Percentiles rank a stretch among this genome's conserved stretches.
phyloP scores from a whole-genome alignment of 371 early-diverging fungal genomes.

The Dichotomocladium elegans region DNA sequence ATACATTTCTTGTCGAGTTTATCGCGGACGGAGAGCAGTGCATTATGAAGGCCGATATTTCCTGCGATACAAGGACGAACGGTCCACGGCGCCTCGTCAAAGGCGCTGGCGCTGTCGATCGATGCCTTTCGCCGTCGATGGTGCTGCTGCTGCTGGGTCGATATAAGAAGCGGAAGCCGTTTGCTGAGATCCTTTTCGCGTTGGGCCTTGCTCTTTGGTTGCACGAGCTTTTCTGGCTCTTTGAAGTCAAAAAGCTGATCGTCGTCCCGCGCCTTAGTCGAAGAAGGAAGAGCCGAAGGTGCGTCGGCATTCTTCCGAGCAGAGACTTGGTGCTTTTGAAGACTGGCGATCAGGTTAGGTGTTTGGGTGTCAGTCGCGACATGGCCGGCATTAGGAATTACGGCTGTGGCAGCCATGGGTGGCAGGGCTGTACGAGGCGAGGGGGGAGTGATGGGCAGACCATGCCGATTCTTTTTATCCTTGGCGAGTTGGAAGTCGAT shows the following conservation, averaged over 20 bases:
- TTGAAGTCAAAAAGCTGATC: slow-evolving; percentile 30
- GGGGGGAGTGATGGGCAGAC: not conserved
- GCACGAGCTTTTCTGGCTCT: slow-evolving; percentile 24
- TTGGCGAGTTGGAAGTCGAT: slow-evolving; percentile 48
- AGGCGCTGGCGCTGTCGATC: slow-evolving; percentile 36
- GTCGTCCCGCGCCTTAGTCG: too few relatives aligned
- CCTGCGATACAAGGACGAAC: slow-evolving; percentile 73
- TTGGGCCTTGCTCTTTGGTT: slow-evolving; percentile 35
- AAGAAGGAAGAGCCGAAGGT: too few relatives aligned
- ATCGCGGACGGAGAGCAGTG: slow-evolving; percentile 63
- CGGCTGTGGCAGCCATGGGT: slow-evolving; percentile 9
- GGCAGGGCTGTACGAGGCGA: slow-evolving; percentile 10
- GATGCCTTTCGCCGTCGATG: slow-evolving; percentile 27
- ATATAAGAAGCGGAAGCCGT: slow-evolving; percentile 12
- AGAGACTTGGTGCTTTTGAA: slow-evolving; percentile 11
- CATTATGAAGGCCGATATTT: slow-evolving; percentile 90
- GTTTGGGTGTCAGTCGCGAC: not conserved
- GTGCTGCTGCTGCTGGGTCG: not conserved
- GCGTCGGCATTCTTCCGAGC: too few relatives aligned
- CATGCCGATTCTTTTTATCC: slow-evolving; percentile 10
- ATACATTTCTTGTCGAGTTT: slow-evolving; percentile 50
- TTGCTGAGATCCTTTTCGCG: slow-evolving; percentile 24
- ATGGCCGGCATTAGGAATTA: not conserved
- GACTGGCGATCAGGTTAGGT: slow-evolving; percentile 34
- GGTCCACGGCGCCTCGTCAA: slow-evolving; percentile 57